phyloP scores from a whole-genome alignment of 495 filamentous ascomycete genomes.

The Choiromyces venosus region DNA sequence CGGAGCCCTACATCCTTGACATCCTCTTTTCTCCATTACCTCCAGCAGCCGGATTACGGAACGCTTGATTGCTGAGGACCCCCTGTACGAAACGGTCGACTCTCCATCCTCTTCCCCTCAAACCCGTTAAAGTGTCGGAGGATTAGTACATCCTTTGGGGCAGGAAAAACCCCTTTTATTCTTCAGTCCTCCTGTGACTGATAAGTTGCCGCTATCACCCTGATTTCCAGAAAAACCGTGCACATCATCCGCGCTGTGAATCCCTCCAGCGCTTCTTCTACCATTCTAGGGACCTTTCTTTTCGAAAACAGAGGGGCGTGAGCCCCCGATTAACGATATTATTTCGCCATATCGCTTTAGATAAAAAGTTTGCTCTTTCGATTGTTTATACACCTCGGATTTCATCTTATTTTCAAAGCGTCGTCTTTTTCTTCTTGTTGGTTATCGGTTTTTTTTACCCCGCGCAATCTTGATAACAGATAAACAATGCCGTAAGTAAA shows the following conservation, averaged over 20 bases:
- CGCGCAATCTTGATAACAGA: conserved; percentile 26
- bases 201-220: conserved; percentile 17
- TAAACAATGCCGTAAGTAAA: conserved; percentile 41
- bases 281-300: conserved; percentile 7
- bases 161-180: conserved; percentile 7
- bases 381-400: background rate
- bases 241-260: background rate
- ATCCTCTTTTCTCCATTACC: background rate
- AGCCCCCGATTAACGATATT: conserved; percentile 16
- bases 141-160: conserved; percentile 9
- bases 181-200: conserved; percentile 12
- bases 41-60: background rate
- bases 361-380: background rate
- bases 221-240: conserved; percentile 1
- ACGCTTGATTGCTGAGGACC: background rate
- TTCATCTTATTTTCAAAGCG: background rate
- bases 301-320: conserved; percentile 28
- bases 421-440: conserved; percentile 2
- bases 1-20: background rate
- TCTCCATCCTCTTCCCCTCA: conserved; percentile 11
- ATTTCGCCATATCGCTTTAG: background rate
- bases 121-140: conserved; percentile 21
- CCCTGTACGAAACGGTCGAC: conserved; percentile 25
- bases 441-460: conserved; percentile 16
- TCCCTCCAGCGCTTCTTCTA: conserved; percentile 11